These are phyloP conservation scores for Cryptosporidium parvum DNA, from an alignment of 169 alveolate species.

Conservation along the genomic window DNA sequence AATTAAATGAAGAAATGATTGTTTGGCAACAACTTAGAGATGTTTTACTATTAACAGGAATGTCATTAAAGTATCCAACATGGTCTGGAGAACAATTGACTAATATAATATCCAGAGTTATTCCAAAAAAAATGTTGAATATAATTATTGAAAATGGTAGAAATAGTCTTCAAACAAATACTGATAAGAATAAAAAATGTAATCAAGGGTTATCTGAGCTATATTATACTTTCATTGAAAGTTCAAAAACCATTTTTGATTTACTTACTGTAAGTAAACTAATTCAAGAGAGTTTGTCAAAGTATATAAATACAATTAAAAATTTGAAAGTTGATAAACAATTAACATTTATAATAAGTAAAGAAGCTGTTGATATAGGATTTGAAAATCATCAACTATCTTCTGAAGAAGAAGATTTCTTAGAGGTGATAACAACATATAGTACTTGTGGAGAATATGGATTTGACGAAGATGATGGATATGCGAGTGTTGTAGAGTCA, in stretches of 20 bases:
- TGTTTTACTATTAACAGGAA: constrained; percentile 66
- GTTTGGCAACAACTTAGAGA: constrained; percentile 75
- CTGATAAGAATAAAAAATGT: neutral
- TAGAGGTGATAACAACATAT: neutral
- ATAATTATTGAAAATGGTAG: neutral
- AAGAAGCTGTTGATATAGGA: neutral
- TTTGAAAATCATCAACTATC: neutral
- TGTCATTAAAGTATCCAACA: constrained; percentile 73
- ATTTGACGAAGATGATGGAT: constrained; percentile 57
- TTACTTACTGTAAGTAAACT: constrained; percentile 48
- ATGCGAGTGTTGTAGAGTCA: constrained; percentile 23
- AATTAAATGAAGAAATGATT: constrained; percentile 39
- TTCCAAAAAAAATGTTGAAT: constrained; percentile 34
- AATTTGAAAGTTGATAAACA: neutral
- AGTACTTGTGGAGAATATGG: constrained; percentile 44
- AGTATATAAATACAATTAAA: constrained; percentile 1
- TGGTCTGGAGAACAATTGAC: constrained; percentile 73
- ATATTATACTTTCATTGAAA: constrained; percentile 22
- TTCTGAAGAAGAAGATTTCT: neutral
- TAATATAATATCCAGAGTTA: constrained; percentile 53
- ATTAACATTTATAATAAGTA: neutral
- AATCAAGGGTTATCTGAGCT: constrained; percentile 19
- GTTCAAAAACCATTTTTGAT: constrained; percentile 14
- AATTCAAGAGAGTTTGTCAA: constrained; percentile 34
- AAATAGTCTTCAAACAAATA: neutral